Conservation (phyloP, 306 rosid genomes). For the Pyrus betulifolia region DNA sequence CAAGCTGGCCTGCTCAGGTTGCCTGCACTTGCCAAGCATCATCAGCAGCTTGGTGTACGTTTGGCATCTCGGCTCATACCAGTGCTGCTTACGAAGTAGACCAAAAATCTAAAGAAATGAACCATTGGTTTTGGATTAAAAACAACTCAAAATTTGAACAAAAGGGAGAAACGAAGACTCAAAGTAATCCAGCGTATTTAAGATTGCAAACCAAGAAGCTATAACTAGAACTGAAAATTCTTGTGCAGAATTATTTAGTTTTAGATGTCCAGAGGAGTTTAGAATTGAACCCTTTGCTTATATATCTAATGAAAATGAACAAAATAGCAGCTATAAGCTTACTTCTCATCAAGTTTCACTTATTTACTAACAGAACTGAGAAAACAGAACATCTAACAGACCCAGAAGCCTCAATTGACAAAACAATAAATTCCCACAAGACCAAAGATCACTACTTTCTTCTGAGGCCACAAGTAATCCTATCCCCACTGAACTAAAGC, state of each 20-base stretch:
- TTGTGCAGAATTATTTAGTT: background rate
- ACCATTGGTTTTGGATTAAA: background rate
- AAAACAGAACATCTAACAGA: background rate
- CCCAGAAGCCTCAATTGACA: background rate
- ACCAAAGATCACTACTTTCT: too few relatives aligned
- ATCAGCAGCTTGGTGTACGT: slow-evolving; percentile 67
- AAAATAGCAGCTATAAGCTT: background rate
- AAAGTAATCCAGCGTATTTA: background rate
- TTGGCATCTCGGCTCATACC: slow-evolving; percentile 84
- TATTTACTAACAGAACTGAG: background rate
- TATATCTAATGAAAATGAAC: background rate
- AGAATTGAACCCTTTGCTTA: background rate
- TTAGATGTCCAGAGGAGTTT: background rate
- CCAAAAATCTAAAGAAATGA: slow-evolving; percentile 50
- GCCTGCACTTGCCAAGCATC: slow-evolving; percentile 86
- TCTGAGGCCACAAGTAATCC: background rate
- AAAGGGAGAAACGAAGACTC: background rate
- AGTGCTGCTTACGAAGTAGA: slow-evolving; percentile 73
- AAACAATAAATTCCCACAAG: too few relatives aligned
- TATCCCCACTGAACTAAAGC: background rate
- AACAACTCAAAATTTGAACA: background rate
- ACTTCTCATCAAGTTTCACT: background rate
- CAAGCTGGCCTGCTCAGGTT: slow-evolving; percentile 59
- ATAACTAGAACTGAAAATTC: background rate
- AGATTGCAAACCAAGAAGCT: background rate